Base-by-base conservation (phyloP, 2,329 filamentous ascomycete genomes). In the Scedosporium boydii region DNA sequence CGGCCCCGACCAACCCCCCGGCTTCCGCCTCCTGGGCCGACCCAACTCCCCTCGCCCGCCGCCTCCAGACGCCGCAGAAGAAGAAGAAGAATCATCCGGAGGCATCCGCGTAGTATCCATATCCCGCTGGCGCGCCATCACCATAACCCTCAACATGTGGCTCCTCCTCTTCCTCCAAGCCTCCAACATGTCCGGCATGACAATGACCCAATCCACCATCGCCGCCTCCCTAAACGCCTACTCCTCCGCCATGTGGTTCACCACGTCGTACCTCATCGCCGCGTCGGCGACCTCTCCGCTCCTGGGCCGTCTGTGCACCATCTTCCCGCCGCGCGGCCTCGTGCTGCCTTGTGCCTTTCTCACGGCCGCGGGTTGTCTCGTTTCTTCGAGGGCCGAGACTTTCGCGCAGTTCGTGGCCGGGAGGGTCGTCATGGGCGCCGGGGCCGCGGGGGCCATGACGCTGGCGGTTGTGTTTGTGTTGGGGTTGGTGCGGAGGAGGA, bases 111-210 rank as follows among this genome's bases (percentile, higher is more conserved):
- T 53, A 21, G 48, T 53, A 21, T 21, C 10, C 12, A 53, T 53
- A 12, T n/a, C n/a, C 23, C 48, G 29, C 12, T 61, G 46, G 59
- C 34, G 59, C 46, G 59, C 26, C 4, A 14, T 61, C 26, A 55
- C 23, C 48, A 56, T 61, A 6, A 42, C 18, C 10, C 18, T 61
- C 16, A 26, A n/a, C 46, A 38, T 44, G 3, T 61, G 82, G 69
- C 69, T 80, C 2, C 74, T 87, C 58, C 82, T 87, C 29, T 87
- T 87, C 67, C 70, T 87, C 16, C 83, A 85, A 77, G 81, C 82
- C 5, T 77, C 83, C 65, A 95, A 95, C 69, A 90, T 93, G 75
- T 90, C 87, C 12, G 86, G 91, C 67, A 87, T 96, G 70, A 90
- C 89, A 5, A 93, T 91, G 62, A 89, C 88, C 1, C 91, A 95